Percentiles rank a stretch among this genome's conserved stretches.
phyloP scores from a whole-genome alignment of 345 rosid genomes.

The Citrus reticulata region DNA sequence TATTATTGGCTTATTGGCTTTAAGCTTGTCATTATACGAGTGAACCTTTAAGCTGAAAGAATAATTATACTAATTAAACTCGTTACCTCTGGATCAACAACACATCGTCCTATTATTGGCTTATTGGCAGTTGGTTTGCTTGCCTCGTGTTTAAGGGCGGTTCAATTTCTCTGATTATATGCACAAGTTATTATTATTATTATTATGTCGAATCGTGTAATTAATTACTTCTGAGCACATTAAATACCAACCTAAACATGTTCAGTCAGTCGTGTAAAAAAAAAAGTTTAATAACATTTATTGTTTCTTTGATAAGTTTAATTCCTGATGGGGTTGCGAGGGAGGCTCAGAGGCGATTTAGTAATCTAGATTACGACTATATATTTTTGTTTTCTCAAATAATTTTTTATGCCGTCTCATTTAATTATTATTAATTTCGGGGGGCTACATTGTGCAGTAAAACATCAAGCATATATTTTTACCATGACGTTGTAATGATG shows the following conservation, averaged over 20 bases:
- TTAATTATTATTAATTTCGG: too few relatives aligned
- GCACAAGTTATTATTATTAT: background rate
- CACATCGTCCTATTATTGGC: background rate
- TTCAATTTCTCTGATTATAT: background rate
- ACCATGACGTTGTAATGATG: background rate
- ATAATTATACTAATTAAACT: background rate
- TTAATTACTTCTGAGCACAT: background rate
- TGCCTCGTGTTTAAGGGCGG: background rate
- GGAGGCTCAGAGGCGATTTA: background rate
- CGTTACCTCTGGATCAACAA: background rate
- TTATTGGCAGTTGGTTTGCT: background rate
- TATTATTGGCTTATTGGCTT: too few relatives aligned
- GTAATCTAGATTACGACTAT: background rate
- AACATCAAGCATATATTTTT: background rate
- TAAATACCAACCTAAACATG: background rate
- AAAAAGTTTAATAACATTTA: background rate
- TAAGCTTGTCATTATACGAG: too few relatives aligned
- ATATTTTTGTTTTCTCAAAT: background rate
- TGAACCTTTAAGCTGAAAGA: too few relatives aligned
- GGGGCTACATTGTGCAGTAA: background rate
- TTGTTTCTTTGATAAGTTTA: background rate
- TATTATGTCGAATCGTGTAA: background rate
- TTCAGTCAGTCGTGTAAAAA: background rate
- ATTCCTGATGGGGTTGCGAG: background rate
- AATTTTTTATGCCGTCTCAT: background rate